phyloP scores from a whole-genome alignment of 2,329 filamentous ascomycete genomes.

The Penicillium sp. region DNA sequence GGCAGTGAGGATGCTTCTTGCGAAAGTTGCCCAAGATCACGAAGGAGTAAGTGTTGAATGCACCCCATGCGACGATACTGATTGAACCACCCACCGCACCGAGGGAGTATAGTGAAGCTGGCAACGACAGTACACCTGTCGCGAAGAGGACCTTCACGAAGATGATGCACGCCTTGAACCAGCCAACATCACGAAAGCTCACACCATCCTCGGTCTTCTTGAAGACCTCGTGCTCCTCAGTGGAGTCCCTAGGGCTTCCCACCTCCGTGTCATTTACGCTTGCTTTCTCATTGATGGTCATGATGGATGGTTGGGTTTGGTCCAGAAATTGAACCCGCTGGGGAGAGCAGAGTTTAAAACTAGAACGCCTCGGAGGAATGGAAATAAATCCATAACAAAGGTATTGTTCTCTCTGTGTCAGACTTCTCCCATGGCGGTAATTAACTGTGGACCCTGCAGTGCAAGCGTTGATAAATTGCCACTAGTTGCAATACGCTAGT shows the following conservation, averaged over 20 bases:
- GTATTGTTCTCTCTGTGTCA: not conserved
- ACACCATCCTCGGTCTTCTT: slow-evolving; percentile 45
- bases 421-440: not conserved
- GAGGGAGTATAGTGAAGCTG: slow-evolving; percentile 45
- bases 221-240: slow-evolving; percentile 43
- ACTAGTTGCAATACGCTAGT: not conserved
- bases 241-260: not conserved
- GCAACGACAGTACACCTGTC: slow-evolving; percentile 49
- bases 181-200: slow-evolving; percentile 50
- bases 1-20: slow-evolving; percentile 49
- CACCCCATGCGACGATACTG: slow-evolving; percentile 46
- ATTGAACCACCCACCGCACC: slow-evolving; percentile 48
- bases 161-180: slow-evolving; percentile 49
- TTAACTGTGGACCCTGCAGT: not conserved
- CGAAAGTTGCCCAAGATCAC: slow-evolving; percentile 50
- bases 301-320: not conserved
- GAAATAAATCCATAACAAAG: not conserved
- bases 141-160: slow-evolving; percentile 49
- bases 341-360: not conserved
- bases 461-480: not conserved
- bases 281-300: not conserved
- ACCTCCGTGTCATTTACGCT: not conserved
- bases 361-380: not conserved
- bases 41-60: slow-evolving; percentile 47
- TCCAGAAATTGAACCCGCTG: not conserved